A percentile compares a stretch with the other conserved stretches of the same genome.
phyloP scores from a whole-genome alignment of 768 basidiomycete genomes.

The Lyophyllum atratum region DNA sequence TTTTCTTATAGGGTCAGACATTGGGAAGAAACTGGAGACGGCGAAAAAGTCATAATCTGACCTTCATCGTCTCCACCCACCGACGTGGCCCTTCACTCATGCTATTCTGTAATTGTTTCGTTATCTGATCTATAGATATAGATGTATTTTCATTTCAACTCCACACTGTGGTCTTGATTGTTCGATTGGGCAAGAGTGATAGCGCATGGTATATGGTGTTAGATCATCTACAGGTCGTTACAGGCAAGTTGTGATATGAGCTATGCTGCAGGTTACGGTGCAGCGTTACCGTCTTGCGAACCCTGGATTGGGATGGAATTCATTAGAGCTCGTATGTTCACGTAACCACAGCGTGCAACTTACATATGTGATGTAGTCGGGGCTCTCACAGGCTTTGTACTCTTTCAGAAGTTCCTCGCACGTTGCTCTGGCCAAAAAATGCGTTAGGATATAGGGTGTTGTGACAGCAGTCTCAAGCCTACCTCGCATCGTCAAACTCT shows the following conservation, averaged over 20 bases:
- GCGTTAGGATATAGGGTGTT: background rate
- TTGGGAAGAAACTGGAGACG: constrained; percentile 85
- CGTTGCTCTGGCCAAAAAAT: constrained; percentile 56
- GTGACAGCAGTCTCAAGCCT: constrained; percentile 16
- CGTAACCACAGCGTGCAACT: background rate
- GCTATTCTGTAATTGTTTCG: constrained; percentile 28
- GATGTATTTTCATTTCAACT: constrained; percentile 7
- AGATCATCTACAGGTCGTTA: background rate
- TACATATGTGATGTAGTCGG: constrained; percentile 86
- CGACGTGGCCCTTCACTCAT: constrained; percentile 26
- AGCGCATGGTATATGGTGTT: background rate
- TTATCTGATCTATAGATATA: constrained; percentile 13
- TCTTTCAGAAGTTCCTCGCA: constrained; percentile 89
- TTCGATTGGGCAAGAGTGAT: background rate
- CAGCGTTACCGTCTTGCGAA: constrained; percentile 24
- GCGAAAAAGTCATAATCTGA: constrained; percentile 67
- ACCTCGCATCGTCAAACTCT: constrained; percentile 98
- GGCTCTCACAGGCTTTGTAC: constrained; percentile 94
- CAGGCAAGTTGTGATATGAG: background rate
- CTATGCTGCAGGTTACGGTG: constrained; percentile 9
- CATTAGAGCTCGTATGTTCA: background rate
- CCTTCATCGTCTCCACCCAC: constrained; percentile 29
- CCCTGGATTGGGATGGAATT: constrained; percentile 16
- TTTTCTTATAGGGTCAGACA: constrained; percentile 57
- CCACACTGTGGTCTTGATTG: background rate